These are phyloP conservation scores for Aspergillus puulaauensis DNA, from an alignment of 2,329 filamentous ascomycete species.

Conservation along the genomic window DNA sequence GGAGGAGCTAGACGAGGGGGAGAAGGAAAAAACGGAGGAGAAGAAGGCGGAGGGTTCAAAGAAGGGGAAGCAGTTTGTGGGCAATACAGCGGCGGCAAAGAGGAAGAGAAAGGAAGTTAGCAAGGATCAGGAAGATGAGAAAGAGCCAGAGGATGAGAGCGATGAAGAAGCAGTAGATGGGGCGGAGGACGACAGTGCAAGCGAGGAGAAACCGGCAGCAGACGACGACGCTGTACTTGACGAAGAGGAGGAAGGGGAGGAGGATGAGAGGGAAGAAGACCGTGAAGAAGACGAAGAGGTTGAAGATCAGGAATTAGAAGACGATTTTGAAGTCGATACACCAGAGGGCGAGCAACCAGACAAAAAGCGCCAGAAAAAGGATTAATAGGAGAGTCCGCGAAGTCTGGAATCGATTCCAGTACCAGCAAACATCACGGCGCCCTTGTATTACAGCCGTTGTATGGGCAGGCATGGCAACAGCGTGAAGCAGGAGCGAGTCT, in stretches of 20 bases:
- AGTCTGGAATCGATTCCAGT: too few species aligned
- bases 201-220: not conserved
- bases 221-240: not conserved
- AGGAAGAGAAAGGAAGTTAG: conserved; percentile 39
- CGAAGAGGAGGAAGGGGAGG: not conserved
- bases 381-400: not conserved
- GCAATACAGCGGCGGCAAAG: conserved; percentile 45
- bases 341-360: not conserved
- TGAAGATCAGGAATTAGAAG: not conserved
- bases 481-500: too few species aligned
- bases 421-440: too few species aligned
- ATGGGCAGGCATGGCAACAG: too few species aligned
- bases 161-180: not conserved
- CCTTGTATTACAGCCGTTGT: too few species aligned
- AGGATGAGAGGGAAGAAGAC: not conserved
- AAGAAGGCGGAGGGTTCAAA: conserved; percentile 33
- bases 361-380: not conserved
- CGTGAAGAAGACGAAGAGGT: not conserved
- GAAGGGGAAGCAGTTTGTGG: conserved; percentile 46
- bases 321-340: not conserved
- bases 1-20: conserved; percentile 48
- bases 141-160: not conserved
- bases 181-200: not conserved
- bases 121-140: conserved; percentile 17
- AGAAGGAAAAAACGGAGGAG: conserved; percentile 50